Conservation (phyloP, 768 basidiomycete genomes). For the Trametopsis cervina region DNA sequence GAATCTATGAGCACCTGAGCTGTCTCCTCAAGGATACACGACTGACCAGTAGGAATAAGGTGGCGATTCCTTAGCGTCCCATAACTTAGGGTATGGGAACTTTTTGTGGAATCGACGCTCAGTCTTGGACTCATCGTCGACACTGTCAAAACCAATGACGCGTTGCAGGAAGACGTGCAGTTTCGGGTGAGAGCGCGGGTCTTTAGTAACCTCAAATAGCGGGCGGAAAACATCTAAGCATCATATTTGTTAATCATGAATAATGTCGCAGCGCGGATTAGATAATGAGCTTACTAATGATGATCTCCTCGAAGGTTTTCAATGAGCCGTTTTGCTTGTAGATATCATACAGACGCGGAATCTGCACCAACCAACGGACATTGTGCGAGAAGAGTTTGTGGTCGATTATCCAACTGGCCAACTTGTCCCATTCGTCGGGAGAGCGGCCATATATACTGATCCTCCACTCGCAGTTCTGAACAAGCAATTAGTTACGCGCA, state of each 20-base stretch:
- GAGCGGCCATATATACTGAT: slow-evolving; percentile 90
- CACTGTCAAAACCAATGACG: slow-evolving; percentile 95
- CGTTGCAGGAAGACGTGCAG: slow-evolving; percentile 93
- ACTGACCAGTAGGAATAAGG: slow-evolving; percentile 92
- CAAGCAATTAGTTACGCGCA: background rate
- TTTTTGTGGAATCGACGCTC: slow-evolving; percentile 91
- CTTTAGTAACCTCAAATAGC: slow-evolving; percentile 91
- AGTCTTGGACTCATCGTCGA: slow-evolving; percentile 94
- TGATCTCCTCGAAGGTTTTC: slow-evolving; percentile 84
- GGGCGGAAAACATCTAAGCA: slow-evolving; percentile 82
- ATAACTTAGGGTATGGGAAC: slow-evolving; percentile 85
- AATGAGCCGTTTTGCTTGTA: slow-evolving; percentile 87
- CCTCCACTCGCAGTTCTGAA: slow-evolving; percentile 92
- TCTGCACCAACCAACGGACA: slow-evolving; percentile 94
- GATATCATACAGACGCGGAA: slow-evolving; percentile 91
- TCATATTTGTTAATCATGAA: too few relatives aligned
- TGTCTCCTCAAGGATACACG: too few relatives aligned
- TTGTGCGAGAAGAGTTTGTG: slow-evolving; percentile 95
- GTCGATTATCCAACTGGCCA: slow-evolving; percentile 94
- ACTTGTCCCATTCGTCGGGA: slow-evolving; percentile 90
- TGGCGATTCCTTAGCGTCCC: slow-evolving; percentile 86
- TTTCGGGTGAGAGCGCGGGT: slow-evolving; percentile 87
- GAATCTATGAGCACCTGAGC: too few relatives aligned
- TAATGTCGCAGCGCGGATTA: too few relatives aligned
- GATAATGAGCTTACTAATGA: slow-evolving; percentile 57